phyloP scores from a whole-genome alignment of 73 alveolate species.

The Tetrahymena borealis region DNA sequence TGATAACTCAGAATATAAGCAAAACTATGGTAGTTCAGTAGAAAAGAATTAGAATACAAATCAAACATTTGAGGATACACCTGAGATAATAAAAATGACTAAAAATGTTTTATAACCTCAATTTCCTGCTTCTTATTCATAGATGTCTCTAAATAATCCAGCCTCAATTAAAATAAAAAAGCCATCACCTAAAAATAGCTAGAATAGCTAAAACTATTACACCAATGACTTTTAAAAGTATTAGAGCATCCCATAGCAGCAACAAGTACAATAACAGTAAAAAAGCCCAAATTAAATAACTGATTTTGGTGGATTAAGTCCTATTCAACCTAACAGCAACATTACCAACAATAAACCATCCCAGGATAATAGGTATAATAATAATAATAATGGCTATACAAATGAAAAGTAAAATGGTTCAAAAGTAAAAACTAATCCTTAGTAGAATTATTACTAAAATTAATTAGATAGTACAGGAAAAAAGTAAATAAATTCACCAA shows the following conservation, averaged over 20 bases:
- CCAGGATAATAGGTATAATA: no score
- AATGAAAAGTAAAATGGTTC: no score
- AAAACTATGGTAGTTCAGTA: background rate
- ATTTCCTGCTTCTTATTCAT: background rate
- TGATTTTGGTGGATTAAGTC: no score
- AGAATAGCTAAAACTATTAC: background rate
- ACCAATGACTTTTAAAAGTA: no score
- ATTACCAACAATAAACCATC: no score
- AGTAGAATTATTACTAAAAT: no score
- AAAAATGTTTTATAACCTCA: background rate
- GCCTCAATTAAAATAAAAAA: background rate
- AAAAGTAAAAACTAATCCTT: no score
- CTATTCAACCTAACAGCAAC: no score
- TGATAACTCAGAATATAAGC: background rate
- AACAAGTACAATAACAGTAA: background rate
- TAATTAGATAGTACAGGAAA: no score
- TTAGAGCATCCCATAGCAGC: background rate
- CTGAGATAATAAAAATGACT: background rate
- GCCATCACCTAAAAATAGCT: background rate
- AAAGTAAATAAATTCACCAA: no score
- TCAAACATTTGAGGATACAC: background rate
- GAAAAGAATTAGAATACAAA: background rate
- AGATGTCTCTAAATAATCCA: background rate
- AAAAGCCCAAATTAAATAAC: no score
- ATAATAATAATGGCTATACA: no score